Base-by-base conservation (phyloP, 345 rosid species). In the Citrus reticulata region DNA sequence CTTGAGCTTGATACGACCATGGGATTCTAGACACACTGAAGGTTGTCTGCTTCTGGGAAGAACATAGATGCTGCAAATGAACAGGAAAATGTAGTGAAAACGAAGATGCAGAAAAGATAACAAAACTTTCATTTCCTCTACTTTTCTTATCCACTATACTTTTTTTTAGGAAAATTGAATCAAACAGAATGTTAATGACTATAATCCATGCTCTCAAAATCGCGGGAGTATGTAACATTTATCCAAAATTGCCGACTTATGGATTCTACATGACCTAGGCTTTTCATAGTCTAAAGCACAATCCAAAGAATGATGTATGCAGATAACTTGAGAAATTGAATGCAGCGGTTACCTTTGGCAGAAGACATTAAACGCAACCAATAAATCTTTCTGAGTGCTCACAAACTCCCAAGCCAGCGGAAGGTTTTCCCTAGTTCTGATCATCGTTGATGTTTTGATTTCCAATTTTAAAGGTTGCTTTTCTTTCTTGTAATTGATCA, bases 391-490 rank as follows among this genome's bases (percentile, higher is more conserved):
- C 9, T 1, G 24, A 14, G 69, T 58, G 2, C 27, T 24, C 57
- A 40, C 29, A 46, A 39, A 11, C n/a, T 24, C 68, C 42, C 49
- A 30, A 60, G 49, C 35, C 37, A 30, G 68, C 71, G 34, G 29
- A 7, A 42, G 16, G 1, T 72, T 24, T 29, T 72, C 70, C 64
- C 16, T 1, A 4, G 49, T 39, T 79, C 68, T 55, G 55, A 49
- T 11, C 69, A 51, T 51, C 72, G 40, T 49, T 8, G 42, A n/a
- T 13, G 46, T 3, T 76, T 68, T 75, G 54, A 72, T 46, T 22
- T 72, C 69, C 40, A 25, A 24, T 35, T 69, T 35, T 25, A 20
- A 84, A 79, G 64, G 39, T 69, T 55, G 30, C 62, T 72, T 64
- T 39, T 70, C 58, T 75, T 72, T 40, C 40, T 66, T 49, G 22